Evolutionary conservation across 495 filamentous ascomycete genomes (phyloP).

Genomic region (Trypethelium eluteriae): DNA sequence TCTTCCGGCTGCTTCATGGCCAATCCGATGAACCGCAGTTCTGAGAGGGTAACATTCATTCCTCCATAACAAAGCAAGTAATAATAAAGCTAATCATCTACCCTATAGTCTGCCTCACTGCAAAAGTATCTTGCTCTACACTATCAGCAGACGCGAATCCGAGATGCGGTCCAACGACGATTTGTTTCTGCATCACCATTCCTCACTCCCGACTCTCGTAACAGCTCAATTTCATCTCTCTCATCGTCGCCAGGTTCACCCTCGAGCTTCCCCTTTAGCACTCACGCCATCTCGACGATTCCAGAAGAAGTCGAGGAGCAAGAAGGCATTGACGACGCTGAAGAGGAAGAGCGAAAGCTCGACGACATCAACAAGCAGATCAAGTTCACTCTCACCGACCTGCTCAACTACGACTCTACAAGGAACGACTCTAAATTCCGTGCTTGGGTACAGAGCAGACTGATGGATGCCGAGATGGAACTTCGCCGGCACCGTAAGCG

Average conservation of each 20-base stretch:
- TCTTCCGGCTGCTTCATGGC: conserved; percentile 14
- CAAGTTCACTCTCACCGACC: conserved; percentile 56
- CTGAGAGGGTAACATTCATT: conserved; percentile 16
- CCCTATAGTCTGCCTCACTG: conserved; percentile 39
- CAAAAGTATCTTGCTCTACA: conserved; percentile 51
- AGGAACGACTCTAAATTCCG: conserved; percentile 48
- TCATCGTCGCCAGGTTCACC: conserved; percentile 2
- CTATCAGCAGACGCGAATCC: conserved; percentile 43
- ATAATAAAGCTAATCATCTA: conserved; percentile 3
- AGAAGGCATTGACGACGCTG: neutral
- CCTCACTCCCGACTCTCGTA: conserved; percentile 30
- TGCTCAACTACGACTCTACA: conserved; percentile 56
- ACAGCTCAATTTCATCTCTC: neutral
- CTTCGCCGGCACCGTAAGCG: conserved; percentile 34
- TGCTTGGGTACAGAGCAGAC: conserved; percentile 53
- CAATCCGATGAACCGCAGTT: conserved; percentile 13
- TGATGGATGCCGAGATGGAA: conserved; percentile 59
- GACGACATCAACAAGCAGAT: conserved; percentile 56
- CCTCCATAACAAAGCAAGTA: neutral
- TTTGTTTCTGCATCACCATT: conserved; percentile 30
- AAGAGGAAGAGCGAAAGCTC: conserved; percentile 44
- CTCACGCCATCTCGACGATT: conserved; percentile 2
- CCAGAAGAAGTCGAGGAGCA: conserved; percentile 3
- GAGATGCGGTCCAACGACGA: conserved; percentile 39
- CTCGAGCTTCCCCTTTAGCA: neutral